These are phyloP conservation scores for Colletotrichum tropicicola DNA, from an alignment of 2,329 filamentous ascomycete species.

Conservation along the genomic window DNA sequence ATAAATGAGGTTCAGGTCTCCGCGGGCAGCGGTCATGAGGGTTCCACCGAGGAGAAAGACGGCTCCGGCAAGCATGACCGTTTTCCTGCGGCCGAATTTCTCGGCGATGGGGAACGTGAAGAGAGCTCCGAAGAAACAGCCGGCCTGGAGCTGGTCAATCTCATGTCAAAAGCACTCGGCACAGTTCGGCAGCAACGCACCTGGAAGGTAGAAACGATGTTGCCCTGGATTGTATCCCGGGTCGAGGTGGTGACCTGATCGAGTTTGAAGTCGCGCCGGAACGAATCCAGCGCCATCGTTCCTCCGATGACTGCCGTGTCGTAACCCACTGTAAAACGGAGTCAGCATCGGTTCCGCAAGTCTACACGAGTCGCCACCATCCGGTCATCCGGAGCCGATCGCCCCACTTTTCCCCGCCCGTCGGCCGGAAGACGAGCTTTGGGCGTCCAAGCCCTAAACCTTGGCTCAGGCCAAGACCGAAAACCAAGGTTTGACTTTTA, in stretches of 20 bases:
- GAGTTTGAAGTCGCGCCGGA: conserved; percentile 45
- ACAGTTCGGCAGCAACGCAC: background rate
- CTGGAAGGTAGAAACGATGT: conserved; percentile 35
- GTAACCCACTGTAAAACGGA: conserved; percentile 45
- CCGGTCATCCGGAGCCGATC: background rate
- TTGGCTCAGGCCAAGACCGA: background rate
- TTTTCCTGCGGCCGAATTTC: conserved; percentile 54
- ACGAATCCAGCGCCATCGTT: conserved; percentile 48
- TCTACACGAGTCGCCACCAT: background rate
- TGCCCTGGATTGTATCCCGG: conserved; percentile 45
- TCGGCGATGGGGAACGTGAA: conserved; percentile 56
- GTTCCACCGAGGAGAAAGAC: conserved; percentile 50
- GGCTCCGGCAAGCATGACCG: conserved; percentile 52
- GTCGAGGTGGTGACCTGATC: conserved; percentile 34
- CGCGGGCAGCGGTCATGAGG: conserved; percentile 44
- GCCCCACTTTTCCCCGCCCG: background rate
- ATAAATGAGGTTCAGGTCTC: conserved; percentile 49
- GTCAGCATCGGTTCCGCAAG: background rate
- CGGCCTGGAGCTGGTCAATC: conserved; percentile 38
- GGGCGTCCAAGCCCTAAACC: background rate
- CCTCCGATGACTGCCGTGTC: conserved; percentile 50
- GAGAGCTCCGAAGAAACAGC: conserved; percentile 50
- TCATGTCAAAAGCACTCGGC: too few relatives aligned
- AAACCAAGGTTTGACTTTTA: background rate
- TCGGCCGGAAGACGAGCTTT: background rate